Conservation (phyloP, 1,284 basidiomycete genomes). For the Ustilago cynodontis region DNA sequence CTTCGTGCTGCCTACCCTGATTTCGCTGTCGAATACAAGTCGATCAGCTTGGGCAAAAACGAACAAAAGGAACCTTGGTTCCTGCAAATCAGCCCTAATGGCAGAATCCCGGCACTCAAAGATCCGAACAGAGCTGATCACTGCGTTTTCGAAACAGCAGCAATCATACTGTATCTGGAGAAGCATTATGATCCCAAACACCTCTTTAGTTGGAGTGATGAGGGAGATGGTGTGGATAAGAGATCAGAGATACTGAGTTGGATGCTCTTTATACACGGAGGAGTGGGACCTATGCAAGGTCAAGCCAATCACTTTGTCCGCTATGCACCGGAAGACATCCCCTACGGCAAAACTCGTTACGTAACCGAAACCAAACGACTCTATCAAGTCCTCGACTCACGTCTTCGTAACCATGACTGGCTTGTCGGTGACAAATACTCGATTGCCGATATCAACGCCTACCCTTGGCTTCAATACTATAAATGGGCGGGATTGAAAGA, state of each 20-base stretch:
- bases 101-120: constrained; percentile 59
- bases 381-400: constrained; percentile 51
- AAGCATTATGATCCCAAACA: constrained; percentile 61
- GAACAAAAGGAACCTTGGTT: constrained; percentile 62
- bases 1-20: constrained; percentile 52
- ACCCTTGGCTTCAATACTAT: constrained; percentile 54
- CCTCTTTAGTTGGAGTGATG: constrained; percentile 48
- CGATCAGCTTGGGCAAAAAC: constrained; percentile 42
- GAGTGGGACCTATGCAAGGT: constrained; percentile 54
- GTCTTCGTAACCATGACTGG: constrained; percentile 55
- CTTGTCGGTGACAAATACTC: constrained; percentile 59
- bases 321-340: constrained; percentile 55
- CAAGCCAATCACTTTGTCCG: constrained; percentile 56
- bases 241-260: constrained; percentile 37
- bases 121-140: constrained; percentile 52
- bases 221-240: constrained; percentile 43
- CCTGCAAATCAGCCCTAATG: constrained; percentile 64
- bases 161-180: constrained; percentile 61
- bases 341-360: constrained; percentile 55
- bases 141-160: constrained; percentile 52
- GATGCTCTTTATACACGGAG: constrained; percentile 57
- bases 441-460: constrained; percentile 60
- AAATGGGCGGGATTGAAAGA: constrained; percentile 44
- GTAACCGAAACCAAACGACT: constrained; percentile 50
- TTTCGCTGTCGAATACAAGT: constrained; percentile 42